phyloP scores from a whole-genome alignment of 2,329 filamentous ascomycete genomes.

The Fusarium coicis region DNA sequence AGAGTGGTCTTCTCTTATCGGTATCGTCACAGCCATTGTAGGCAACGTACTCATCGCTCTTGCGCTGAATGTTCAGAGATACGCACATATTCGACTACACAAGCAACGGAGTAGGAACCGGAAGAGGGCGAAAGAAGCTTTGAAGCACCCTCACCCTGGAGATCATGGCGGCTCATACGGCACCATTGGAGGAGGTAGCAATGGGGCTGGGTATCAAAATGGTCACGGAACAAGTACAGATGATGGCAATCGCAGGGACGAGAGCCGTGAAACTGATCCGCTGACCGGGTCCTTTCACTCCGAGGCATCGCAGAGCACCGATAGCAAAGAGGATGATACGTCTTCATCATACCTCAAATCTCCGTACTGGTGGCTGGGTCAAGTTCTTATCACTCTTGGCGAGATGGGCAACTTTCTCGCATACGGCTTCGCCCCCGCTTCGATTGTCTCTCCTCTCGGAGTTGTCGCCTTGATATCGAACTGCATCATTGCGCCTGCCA shows the following conservation, averaged over 20 bases:
- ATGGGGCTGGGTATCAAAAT: conserved; percentile 39
- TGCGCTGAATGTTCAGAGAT: conserved; percentile 94
- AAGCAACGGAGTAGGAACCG: conserved; percentile 72
- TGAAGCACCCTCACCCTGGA: conserved; percentile 56
- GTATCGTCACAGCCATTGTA: conserved; percentile 90
- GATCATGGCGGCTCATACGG: conserved; percentile 49
- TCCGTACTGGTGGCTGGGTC: conserved; percentile 96
- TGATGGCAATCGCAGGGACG: conserved; percentile 50
- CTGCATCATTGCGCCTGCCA: conserved; percentile 92
- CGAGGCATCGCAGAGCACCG: conserved; percentile 39
- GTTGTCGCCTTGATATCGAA: conserved; percentile 98
- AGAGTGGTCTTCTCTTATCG: conserved; percentile 93
- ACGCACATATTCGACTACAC: conserved; percentile 88
- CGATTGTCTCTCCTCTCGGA: conserved; percentile 94
- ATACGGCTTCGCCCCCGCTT: conserved; percentile 96
- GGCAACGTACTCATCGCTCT: conserved; percentile 96
- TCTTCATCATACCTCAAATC: conserved; percentile 84
- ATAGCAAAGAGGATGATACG: conserved; percentile 48
- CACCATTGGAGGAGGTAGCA: conserved; percentile 41
- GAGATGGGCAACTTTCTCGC: conserved; percentile 97
- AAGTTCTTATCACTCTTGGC: conserved; percentile 90
- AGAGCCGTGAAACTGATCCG: conserved; percentile 60
- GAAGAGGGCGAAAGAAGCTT: conserved; percentile 63
- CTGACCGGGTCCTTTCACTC: conserved; percentile 64
- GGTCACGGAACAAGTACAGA: conserved; percentile 18